Conservation (phyloP, 176 grass and related monocot species). For the Puya raimondii region DNA sequence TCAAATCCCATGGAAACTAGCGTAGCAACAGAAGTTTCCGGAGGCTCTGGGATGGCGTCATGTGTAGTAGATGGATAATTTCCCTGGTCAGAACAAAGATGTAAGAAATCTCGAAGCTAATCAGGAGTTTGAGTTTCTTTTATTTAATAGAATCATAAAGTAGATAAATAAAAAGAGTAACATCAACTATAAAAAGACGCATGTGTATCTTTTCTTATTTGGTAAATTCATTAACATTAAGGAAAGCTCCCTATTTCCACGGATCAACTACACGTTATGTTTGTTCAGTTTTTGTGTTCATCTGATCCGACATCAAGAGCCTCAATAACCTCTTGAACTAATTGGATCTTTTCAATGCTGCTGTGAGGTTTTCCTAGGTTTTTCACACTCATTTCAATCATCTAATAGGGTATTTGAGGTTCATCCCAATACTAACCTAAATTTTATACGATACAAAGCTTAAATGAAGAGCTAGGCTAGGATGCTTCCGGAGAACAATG, state of each 20-base stretch:
- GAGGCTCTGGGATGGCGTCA: constrained; percentile 14
- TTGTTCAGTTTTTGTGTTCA: no score
- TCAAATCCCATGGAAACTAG: constrained; percentile 93
- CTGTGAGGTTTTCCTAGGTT: no score
- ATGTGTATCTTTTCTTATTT: no score
- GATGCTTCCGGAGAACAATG: not conserved
- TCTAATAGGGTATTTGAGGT: no score
- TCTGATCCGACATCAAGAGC: no score
- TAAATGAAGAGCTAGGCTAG: not conserved
- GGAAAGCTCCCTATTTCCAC: no score
- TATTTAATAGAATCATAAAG: not conserved
- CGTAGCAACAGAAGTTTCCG: constrained; percentile 38
- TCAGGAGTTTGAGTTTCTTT: not conserved
- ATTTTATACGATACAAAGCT: not conserved
- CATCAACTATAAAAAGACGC: not conserved
- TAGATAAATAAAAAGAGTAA: not conserved
- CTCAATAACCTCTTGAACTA: no score
- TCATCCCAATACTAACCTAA: no score
- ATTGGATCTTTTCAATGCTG: no score
- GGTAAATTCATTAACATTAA: no score
- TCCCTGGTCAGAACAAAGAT: constrained; percentile 11
- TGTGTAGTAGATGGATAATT: constrained; percentile 16
- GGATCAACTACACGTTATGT: no score
- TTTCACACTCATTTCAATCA: no score
- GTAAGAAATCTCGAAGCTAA: not conserved